Evolutionary conservation across 768 basidiomycete species (phyloP).

Genomic region (Boletus subcaerulescens): DNA sequence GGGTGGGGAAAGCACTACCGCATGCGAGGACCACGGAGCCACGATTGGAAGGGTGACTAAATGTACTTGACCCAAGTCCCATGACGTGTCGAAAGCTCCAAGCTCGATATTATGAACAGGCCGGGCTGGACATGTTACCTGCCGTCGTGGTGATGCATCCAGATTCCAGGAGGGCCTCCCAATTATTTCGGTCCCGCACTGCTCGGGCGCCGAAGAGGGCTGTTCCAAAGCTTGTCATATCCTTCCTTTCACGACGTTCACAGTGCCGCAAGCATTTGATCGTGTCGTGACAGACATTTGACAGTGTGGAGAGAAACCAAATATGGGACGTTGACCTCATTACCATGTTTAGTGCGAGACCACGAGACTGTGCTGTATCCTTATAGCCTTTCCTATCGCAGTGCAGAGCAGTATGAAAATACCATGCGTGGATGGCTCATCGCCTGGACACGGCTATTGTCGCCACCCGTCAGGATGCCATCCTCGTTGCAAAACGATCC

Average conservation of each 20-base stretch:
- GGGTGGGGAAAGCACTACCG: conserved; percentile 2
- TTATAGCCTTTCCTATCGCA: no score
- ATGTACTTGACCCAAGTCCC: background rate
- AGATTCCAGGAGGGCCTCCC: background rate
- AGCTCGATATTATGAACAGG: background rate
- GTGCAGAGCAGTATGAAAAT: background rate
- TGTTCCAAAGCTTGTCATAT: background rate
- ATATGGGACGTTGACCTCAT: background rate
- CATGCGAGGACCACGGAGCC: background rate
- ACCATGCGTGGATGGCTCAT: background rate
- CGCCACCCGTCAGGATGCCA: no score
- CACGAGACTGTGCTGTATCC: no score
- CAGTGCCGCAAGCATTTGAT: background rate
- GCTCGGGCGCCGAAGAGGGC: background rate
- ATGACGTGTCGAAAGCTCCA: background rate
- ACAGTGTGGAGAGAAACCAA: background rate
- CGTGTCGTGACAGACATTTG: background rate
- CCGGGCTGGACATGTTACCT: background rate
- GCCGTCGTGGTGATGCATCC: background rate
- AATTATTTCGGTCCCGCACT: conserved; percentile 3
- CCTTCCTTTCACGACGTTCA: background rate
- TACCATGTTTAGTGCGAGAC: background rate
- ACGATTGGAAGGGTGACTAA: background rate
- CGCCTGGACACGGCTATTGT: no score
- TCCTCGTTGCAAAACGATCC: background rate